Evolutionary conservation across 352 stramenopile genomes (phyloP), one percentile per base, ranked within the genome.

Genomic region (Pythium utonaiense): DNA sequence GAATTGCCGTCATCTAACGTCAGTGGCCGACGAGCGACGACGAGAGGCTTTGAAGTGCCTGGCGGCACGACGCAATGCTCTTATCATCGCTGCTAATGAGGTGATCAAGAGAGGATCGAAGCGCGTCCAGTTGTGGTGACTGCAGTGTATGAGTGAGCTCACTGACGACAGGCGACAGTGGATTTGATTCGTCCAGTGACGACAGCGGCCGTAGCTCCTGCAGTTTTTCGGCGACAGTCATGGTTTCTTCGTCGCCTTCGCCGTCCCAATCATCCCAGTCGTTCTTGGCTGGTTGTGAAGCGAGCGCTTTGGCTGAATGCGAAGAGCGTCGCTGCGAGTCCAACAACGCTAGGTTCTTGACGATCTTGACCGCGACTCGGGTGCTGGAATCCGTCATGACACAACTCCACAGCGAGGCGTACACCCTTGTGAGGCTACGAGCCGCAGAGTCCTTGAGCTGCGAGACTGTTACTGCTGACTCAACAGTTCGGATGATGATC

Each of bases 211-310:
- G 51, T 10, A 60, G n/a, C 21, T 57, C 44, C 0, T 53, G 14
- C 17, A 57, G 2, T 28, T 67, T 62, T 16, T 5, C 45, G 25
- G 42, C 3, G 3, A 25, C 31, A 13, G 21, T 14, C 16, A 5
- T 14, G 1, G 10, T 3, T 24, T 47, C 22, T 8, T 24, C 59
- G 25, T 47, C 40, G 1, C 21, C 34, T 7, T 64, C 57, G 3
- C 38, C 52, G 36, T 70, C 63, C 63, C 63, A 70, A 17, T 62
- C 57, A 14, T 70, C 63, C 63, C 63, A 70, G 7, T 59, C 51
- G 24, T 47, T 45, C 14, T 31, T 53, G 8, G 28, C 4, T 28
- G 38, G 22, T 0, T 40, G 16, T 12, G 14, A 21, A 19, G 28
- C 33, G 50, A 8, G 12, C 0, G 3, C 6, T 33, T 53, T 45